Evolutionary conservation across 768 basidiomycete species (phyloP).

Genomic region (Serendipita sp.): DNA sequence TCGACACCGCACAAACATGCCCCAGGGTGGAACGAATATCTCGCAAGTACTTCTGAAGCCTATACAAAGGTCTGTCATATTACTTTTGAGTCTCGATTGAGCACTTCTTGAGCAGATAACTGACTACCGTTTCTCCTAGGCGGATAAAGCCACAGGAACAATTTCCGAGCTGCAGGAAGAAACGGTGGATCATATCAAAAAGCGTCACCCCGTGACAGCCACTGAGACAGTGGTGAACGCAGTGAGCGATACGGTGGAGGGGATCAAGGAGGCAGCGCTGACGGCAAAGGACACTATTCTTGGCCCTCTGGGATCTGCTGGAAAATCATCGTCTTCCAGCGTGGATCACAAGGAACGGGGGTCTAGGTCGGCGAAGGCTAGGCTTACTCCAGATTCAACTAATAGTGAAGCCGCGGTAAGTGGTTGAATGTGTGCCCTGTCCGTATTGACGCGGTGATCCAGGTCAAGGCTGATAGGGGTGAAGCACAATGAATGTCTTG

Average conservation of each 20-base stretch:
- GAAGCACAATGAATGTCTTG: not conserved
- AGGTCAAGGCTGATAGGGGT: not conserved
- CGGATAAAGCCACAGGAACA: constrained; percentile 15
- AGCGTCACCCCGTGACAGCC: constrained; percentile 14
- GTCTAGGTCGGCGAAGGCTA: not conserved
- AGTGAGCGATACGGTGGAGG: not conserved
- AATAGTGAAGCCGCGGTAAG: not conserved
- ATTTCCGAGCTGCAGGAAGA: constrained; percentile 11
- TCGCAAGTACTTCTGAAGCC: constrained; percentile 52
- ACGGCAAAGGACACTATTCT: not conserved
- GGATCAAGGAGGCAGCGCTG: not conserved
- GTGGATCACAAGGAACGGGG: not conserved
- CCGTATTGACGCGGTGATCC: too few species aligned
- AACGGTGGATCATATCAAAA: constrained; percentile 18
- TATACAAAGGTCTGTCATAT: constrained; percentile 33
- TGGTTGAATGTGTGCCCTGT: too few species aligned
- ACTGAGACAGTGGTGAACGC: not conserved
- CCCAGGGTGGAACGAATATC: constrained; percentile 57
- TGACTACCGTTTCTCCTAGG: constrained; percentile 12
- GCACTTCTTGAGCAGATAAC: too few species aligned
- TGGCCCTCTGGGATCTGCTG: not conserved
- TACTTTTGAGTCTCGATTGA: too few species aligned
- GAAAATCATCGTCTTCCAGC: not conserved
- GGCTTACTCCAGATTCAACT: not conserved
- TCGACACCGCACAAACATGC: constrained; percentile 36